Evolutionary conservation across 345 rosid species (phyloP).

Genomic region (Populus davidiana): DNA sequence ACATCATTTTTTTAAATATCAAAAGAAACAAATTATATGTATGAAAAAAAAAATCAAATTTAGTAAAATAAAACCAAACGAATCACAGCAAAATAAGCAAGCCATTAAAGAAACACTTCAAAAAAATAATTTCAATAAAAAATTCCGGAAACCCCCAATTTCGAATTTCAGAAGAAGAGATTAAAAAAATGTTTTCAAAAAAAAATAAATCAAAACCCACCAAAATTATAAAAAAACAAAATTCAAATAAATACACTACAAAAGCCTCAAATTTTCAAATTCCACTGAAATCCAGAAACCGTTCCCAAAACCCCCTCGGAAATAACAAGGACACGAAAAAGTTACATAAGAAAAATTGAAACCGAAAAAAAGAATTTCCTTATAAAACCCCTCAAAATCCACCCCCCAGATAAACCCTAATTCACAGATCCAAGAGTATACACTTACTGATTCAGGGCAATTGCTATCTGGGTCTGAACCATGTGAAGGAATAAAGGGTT

Average conservation of each 20-base stretch:
- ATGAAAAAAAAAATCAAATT: neutral
- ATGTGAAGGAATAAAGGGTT: neutral
- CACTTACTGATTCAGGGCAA: slow-evolving; percentile 32
- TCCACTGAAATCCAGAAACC: slow-evolving; percentile 1
- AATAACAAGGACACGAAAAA: neutral
- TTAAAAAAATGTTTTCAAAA: neutral
- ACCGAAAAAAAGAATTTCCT: neutral
- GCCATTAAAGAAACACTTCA: neutral
- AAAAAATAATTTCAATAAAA: neutral
- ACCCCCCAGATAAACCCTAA: slow-evolving; percentile 39
- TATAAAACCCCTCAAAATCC: neutral
- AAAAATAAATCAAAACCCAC: neutral
- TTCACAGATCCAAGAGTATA: slow-evolving; percentile 31
- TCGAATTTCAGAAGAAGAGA: neutral
- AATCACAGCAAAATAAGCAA: neutral
- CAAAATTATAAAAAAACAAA: slow-evolving; percentile 8
- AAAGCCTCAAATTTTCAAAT: neutral
- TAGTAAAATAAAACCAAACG: neutral
- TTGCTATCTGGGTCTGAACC: slow-evolving; percentile 14
- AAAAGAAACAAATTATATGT: neutral
- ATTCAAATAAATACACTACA: neutral
- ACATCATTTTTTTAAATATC: neutral
- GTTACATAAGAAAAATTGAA: neutral
- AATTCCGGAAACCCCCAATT: neutral
- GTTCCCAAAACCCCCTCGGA: slow-evolving; percentile 5